Evolutionary conservation across 352 stramenopile genomes (phyloP), one percentile per base, ranked within the genome.

Genomic region (Pythium coloratum): DNA sequence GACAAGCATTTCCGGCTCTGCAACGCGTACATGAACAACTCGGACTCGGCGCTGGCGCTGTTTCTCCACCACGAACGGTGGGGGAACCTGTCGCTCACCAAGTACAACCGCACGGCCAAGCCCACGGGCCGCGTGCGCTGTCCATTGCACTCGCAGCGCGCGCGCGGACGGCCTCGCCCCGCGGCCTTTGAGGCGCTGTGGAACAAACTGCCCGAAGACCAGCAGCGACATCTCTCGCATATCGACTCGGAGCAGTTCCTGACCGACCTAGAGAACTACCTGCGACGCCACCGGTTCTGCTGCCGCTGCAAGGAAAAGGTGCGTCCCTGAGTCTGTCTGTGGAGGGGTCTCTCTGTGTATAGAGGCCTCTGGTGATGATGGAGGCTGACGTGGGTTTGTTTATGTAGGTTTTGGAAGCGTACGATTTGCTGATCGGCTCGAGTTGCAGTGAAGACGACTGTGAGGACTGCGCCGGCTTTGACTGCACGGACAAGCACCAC

Each of bases 231-330:
- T 62, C 81, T 95, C 24, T 79, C 87, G 73, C 84, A 94, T 64
- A 91, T 95, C 36, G 86, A 94, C 69, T 95, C 87, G 69, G 87
- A 95, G 54, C 82, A 94, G 69, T 95, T 95, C 40, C 73, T 95
- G 42, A 92, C 82, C 14, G 87, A 95, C 67, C 66, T 95, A 8
- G 87, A 95, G 61, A 87, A 73, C 40, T 95, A 95, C 72, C 55
- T 95, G 67, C 85, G 87, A 34, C 82, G 87, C 36, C 87, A 95
- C 77, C 87, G 87, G 16, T 95, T 95, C 69, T 95, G 87, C 66
- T 95, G 87, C 64, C 84, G 87, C 10, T 95, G 87, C 64, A 95
- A 95, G 62, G 87, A 95, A 56, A 95, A 95, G 62, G 65, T 70
- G n/a, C 30, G 42, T 36, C 18, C 32, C 9, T 55, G 14, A 13